phyloP scores from a whole-genome alignment of 169 alveolate genomes.

The Miamiensis avidus region DNA sequence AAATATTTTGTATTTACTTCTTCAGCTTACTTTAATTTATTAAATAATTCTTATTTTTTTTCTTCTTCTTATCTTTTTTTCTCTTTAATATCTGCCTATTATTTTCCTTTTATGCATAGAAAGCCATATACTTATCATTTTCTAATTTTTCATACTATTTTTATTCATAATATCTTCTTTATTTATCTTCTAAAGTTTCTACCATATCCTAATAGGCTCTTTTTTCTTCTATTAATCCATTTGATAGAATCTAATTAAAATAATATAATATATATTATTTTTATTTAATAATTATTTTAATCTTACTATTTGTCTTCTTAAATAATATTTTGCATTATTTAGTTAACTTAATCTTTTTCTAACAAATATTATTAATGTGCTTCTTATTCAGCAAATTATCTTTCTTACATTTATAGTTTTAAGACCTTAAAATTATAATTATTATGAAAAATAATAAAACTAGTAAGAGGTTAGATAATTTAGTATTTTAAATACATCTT shows the following conservation, averaged over 20 bases:
- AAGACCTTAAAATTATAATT: constrained; percentile 31
- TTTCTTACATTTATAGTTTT: constrained; percentile 60
- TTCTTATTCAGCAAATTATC: constrained; percentile 55
- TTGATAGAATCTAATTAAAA: constrained; percentile 9
- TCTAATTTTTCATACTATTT: constrained; percentile 58
- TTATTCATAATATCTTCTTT: constrained; percentile 40
- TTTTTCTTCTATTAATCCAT: constrained; percentile 38
- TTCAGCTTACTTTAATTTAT: constrained; percentile 67
- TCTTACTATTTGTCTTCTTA: constrained; percentile 56
- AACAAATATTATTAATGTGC: constrained; percentile 58
- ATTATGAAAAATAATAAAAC: not conserved
- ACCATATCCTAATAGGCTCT: constrained; percentile 60
- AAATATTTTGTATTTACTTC: constrained; percentile 14
- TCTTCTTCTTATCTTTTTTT: constrained; percentile 66
- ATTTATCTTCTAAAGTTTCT: constrained; percentile 47
- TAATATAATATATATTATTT: not conserved
- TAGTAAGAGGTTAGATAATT: not conserved
- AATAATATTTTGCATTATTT: constrained; percentile 53
- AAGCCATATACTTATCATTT: constrained; percentile 47
- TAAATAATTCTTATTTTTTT: constrained; percentile 60
- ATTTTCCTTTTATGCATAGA: constrained; percentile 49
- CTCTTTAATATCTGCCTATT: constrained; percentile 55
- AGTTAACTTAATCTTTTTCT: constrained; percentile 71
- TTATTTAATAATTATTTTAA: not conserved
- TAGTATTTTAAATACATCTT: constrained; percentile 23